A percentile compares a stretch with the other conserved stretches of the same genome.
These are phyloP conservation scores for Casuarina glauca DNA, from an alignment of 306 rosid species.

Conservation along the genomic window DNA sequence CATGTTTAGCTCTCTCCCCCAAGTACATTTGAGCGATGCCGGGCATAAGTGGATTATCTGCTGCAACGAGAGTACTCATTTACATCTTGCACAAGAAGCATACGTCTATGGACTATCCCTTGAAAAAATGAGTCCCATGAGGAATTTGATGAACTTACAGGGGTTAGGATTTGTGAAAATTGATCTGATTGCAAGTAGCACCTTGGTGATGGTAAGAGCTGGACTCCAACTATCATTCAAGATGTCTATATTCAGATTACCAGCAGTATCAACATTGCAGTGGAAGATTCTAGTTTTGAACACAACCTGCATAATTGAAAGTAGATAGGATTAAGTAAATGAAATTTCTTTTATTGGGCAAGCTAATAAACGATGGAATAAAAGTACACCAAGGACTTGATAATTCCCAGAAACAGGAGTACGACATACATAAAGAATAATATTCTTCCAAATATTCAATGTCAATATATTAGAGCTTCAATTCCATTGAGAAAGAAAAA, in stretches of 20 bases:
- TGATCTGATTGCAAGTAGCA: constrained; percentile 66
- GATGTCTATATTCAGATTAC: constrained; percentile 62
- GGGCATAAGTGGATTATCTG: constrained; percentile 75
- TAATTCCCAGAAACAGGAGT: background rate
- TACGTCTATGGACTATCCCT: background rate
- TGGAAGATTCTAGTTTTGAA: constrained; percentile 90
- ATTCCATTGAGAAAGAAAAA: too few species aligned
- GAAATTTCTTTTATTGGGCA: background rate
- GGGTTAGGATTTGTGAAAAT: constrained; percentile 74
- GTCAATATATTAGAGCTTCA: too few species aligned
- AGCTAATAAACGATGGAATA: constrained; percentile 2
- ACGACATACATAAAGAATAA: background rate
- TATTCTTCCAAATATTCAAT: background rate
- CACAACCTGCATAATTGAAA: constrained; percentile 54
- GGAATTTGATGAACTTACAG: constrained; percentile 50
- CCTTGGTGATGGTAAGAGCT: constrained; percentile 78
- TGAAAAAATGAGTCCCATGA: constrained; percentile 1
- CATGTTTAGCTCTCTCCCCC: constrained; percentile 72
- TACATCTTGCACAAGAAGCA: constrained; percentile 5
- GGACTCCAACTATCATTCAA: constrained; percentile 96
- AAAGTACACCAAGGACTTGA: background rate
- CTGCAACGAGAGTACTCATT: constrained; percentile 10
- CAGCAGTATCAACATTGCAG: constrained; percentile 73
- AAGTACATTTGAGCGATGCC: constrained; percentile 73
- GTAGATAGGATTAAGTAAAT: constrained; percentile 7